Base-by-base conservation (phyloP, 2,329 filamentous ascomycete genomes). In the Cercospora sojina region DNA sequence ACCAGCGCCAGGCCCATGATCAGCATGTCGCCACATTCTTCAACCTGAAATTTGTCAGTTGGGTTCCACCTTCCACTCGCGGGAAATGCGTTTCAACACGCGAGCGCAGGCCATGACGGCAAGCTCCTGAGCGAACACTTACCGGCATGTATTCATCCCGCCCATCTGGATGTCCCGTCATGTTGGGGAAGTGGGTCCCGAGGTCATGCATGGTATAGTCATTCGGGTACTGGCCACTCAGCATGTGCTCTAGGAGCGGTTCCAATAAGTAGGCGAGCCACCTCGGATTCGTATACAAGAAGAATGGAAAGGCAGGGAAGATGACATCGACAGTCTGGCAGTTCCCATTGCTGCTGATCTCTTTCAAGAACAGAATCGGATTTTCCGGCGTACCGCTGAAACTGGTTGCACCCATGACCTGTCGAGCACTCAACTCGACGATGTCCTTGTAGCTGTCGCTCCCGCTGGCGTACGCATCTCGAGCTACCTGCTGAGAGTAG, bases 291-390 rank as follows among this genome's bases (percentile, higher is more conserved):
- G 91, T 93, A 75, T 94, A 95, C 20, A 94, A 77, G 81, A 94
- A 94, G 83, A 94, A 95, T 0, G 92, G 91, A 78, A 92, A 93
- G 0, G 91, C 86, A 0, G 91, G 92, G 81, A 93, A 95, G 72
- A 96, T 94, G 64, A 96, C 60, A 79, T 94, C 91, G 10, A 95
- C 90, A 0, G 91, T 95, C 76, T 95, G 91, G 77, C 89, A 89
- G 74, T 96, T 94, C 3, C 91, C 91, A 72, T 94, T 91, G 2
- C 90, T 93, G 1, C 70, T 73, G 64, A 95, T 94, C 77, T 95
- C 92, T 76, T 95, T 95, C 67, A 94, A 80, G 79, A 95, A 95
- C 23, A 95, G 78, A 49, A 94, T 92, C 86, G 3, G 86, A 85
- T 20, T 91, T 90, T 51, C 90, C 87, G 6, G 90, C 86, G 74